phyloP scores from a whole-genome alignment of 139 green algal genomes.

The Closterium sp. region DNA sequence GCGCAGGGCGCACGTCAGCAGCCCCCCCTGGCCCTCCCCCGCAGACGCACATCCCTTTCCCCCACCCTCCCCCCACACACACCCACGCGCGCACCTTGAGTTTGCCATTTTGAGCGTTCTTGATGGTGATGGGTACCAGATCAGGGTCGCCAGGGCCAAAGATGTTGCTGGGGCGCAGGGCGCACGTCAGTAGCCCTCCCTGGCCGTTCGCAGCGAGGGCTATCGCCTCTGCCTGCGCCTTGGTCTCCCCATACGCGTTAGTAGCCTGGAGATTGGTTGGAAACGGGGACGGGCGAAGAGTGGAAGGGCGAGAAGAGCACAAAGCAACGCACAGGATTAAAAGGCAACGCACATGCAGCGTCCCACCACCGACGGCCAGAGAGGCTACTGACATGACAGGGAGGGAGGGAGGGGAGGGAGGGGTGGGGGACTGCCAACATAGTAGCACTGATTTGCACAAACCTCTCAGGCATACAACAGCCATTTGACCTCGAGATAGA shows the following conservation, averaged over 20 bases:
- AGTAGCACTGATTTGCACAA: no score
- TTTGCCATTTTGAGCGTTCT: slow-evolving; percentile 18
- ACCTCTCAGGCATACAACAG: no score
- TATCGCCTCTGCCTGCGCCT: slow-evolving; percentile 36
- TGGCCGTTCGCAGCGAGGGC: slow-evolving; percentile 33
- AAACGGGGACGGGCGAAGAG: background rate
- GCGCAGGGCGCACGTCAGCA: no score
- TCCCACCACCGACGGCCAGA: no score
- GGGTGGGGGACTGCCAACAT: no score
- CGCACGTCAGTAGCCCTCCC: slow-evolving; percentile 24
- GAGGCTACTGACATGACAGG: no score
- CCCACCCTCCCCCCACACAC: no score
- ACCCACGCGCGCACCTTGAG: slow-evolving; percentile 22
- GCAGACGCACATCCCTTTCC: no score
- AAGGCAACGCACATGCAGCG: no score
- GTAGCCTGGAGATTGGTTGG: slow-evolving; percentile 1
- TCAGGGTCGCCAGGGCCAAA: slow-evolving; percentile 40
- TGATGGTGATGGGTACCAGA: slow-evolving; percentile 21
- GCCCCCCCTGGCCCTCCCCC: no score
- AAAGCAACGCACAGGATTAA: background rate
- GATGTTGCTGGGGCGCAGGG: slow-evolving; percentile 39
- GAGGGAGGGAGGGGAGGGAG: no score
- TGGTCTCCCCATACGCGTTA: slow-evolving; percentile 43
- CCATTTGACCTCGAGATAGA: no score
- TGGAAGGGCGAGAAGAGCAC: background rate